Evolutionary conservation across 768 basidiomycete genomes (phyloP), one percentile per base, ranked within the genome.

Genomic region (Podaxis sp.): DNA sequence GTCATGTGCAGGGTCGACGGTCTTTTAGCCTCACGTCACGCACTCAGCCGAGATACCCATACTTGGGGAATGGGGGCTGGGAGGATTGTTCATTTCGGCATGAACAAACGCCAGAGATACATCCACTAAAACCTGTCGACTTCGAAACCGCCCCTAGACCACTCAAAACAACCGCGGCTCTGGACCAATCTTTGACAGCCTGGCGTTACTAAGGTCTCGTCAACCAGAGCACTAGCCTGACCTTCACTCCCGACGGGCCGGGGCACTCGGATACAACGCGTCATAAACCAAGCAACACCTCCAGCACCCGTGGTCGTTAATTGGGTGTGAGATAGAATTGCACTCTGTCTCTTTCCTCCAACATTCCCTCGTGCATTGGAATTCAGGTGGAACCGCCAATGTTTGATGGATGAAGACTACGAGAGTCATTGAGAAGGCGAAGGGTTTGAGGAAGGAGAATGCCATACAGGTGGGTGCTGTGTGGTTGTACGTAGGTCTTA

Each of bases 291-390:
- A 21, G 14, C 58, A 59, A 44, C 58, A 59, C 40, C 58, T 51
- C 58, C 58, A 59, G 44, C 58, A 59, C 7, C 58, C 58, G 27
- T 52, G n/a, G 25, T 59, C 58, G 16, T 51, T 44, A 18, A 59
- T 50, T 1, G 58, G 58, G 18, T 59, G 58, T 11, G 58, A 59
- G 38, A 42, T 59, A 6, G 37, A 28, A 35, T 59, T 59, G 25
- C 58, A 59, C 27, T 42, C 38, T 1, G 44, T 60, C 11, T 53
- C 28, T 35, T 59, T 28, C 9, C n/a, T 23, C 50, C 59, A 52
- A 11, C 59, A 59, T 1, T 53, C 50, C n/a, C 59, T 42, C 23
- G 50, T 18, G 27, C 59, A 59, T 10, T 59, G 50, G 50, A 59
- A 59, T 35, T 53, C 40, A 9, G 59, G 51, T 21, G 59, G 59